Conservation (phyloP, 2,329 filamentous ascomycete species). For the Fusarium ambrosium region DNA sequence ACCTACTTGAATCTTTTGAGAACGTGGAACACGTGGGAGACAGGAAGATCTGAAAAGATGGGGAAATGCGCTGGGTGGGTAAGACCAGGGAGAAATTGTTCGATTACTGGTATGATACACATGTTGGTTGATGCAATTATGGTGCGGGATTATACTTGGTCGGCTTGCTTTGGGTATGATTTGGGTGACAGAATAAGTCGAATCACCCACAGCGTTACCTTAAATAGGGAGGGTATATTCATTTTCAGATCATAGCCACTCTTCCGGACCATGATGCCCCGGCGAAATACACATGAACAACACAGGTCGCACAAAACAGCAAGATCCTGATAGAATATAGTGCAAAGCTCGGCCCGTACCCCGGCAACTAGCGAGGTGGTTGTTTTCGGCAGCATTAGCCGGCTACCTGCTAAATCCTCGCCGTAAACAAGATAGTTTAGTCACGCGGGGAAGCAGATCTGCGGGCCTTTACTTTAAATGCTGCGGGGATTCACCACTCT, state of each 20-base stretch:
- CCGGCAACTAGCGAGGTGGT: neutral
- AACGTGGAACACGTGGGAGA: neutral
- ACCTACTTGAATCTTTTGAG: neutral
- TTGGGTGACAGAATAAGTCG: neutral
- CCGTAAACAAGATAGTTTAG: neutral
- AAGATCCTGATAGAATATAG: too few species aligned
- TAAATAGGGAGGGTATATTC: neutral
- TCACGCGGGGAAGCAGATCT: neutral
- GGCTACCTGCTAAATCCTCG: neutral
- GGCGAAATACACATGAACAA: neutral
- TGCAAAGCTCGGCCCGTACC: neutral
- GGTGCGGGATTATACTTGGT: neutral
- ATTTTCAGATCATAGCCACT: neutral
- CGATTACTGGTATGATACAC: neutral
- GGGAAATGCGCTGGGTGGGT: neutral
- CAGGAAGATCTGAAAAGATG: neutral
- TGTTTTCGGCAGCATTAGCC: neutral
- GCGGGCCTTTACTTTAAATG: neutral
- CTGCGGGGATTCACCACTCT: neutral
- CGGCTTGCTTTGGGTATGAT: neutral
- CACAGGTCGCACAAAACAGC: neutral
- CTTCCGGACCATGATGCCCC: neutral
- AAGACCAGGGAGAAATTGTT: neutral
- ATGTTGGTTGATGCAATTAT: neutral
- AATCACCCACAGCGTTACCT: too few species aligned